Evolutionary conservation across 768 basidiomycete species (phyloP).

Genomic region (Boletus sensibilis): DNA sequence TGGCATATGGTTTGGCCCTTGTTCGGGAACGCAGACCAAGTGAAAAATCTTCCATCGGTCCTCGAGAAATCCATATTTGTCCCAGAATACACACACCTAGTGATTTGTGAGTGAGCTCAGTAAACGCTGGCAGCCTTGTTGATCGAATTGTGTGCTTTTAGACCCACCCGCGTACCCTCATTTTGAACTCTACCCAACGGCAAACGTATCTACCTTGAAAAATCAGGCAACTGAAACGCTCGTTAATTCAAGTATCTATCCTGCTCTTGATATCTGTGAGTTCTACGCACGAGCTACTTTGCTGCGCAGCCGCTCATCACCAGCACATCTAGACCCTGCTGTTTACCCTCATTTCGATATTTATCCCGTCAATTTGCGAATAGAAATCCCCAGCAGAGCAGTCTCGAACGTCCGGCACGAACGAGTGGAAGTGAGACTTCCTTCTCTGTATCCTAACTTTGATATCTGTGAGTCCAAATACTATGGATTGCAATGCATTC

Average conservation of each 20-base stretch:
- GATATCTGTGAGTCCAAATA: constrained; percentile 34
- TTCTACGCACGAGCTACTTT: neutral
- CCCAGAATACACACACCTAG: constrained; percentile 25
- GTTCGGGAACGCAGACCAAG: neutral
- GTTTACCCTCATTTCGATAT: constrained; percentile 44
- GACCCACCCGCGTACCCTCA: constrained; percentile 28
- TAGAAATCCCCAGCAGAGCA: neutral
- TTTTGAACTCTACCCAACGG: constrained; percentile 35
- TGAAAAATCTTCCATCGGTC: neutral
- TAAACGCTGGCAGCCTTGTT: neutral
- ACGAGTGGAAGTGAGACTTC: constrained; percentile 8
- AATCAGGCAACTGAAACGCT: neutral
- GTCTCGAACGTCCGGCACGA: neutral
- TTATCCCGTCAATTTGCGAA: constrained; percentile 32
- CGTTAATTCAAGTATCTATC: constrained; percentile 19
- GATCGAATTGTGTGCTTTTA: constrained; percentile 5
- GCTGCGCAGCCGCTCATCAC: constrained; percentile 10
- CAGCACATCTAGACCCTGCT: constrained; percentile 35
- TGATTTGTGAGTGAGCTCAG: constrained; percentile 27
- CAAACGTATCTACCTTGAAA: neutral
- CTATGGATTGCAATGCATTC: neutral
- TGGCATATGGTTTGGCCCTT: constrained; percentile 17
- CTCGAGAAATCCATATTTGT: constrained; percentile 1
- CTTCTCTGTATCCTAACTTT: constrained; percentile 19
- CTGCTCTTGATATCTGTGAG: constrained; percentile 24